Base-by-base conservation (phyloP, 208 protist genomes). In the Blechomonas ayalai region DNA sequence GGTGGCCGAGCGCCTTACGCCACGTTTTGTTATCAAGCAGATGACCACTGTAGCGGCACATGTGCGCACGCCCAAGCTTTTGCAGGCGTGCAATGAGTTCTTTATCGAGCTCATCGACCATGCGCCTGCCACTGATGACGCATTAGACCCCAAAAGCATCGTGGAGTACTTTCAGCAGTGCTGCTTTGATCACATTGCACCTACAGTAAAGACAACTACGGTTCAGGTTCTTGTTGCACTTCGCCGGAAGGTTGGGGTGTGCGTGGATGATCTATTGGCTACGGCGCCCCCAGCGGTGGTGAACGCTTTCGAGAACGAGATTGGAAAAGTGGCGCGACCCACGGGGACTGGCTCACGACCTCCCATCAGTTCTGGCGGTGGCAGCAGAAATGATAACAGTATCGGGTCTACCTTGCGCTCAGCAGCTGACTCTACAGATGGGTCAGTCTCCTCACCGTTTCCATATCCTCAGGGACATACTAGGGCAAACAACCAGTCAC, bases 31-130 rank as follows among this genome's bases (percentile, higher is more conserved):
- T 1, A 52, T 82, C 35, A 56, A 62, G 28, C 85, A 93, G 52
- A 70, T 93, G 40, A 64, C 74, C 20, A 58, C 59, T 15, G 65
- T 59, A 3, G 56, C 69, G 20, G 35, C 52, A 15, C 37, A 67
- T 45, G 41, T 72, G 18, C 74, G 87, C 46, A 86, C 76, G 16
- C 73, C 75, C 16, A 80, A 76, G 53, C 60, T 90, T 15, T 22
- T 83, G n/a, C 67, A 80, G 50, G 81, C 88, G 40, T 60, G 63
- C 35, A 87, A 84, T 52, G 85, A 84, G 50, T 81, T 72, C 24
- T 65, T 89, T 26, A 45, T 38, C 8, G 56, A 75, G 26, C 43
- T 76, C 12, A 45, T 86, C 10, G 32, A 55, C 0, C 36, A 44
- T 33, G 52, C 53, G 38, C 27, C 50, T 38, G 6, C 38, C 41